Base-by-base conservation (phyloP, 495 filamentous ascomycete species). In the Tuber magnatum region DNA sequence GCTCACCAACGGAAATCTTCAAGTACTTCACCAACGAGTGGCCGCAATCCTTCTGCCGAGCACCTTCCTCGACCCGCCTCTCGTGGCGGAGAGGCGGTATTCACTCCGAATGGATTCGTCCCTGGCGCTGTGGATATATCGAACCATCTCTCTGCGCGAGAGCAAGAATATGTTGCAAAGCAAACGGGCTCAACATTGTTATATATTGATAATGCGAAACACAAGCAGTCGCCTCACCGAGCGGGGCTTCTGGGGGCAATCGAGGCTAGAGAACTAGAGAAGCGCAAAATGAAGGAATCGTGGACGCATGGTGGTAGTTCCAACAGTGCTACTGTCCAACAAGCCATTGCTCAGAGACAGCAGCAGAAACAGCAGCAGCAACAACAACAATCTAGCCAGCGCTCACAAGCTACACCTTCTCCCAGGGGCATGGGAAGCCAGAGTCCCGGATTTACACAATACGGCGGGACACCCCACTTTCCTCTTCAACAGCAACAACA, bases 81-180 rank as follows among this genome's bases (percentile, higher is more conserved):
- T 68, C 86, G 88, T 39, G 85, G 84, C 40, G 84, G 77, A 68
- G 80, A 77, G 32, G 70, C 77, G 24, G 81, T 77, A 16, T 82
- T 82, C 61, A 38, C 76, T 43, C 76, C 81, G 16, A 77, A 81
- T 38, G 81, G 81, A 38, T 79, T 82, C 39, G 74, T 82, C 73
- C 81, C 84, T 70, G 74, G 78, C 40, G 69, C 76, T 40, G 80
- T 75, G 69, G 90, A 92, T 73, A 77, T 88, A 43, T 87, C 89
- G n/a, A 86, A 86, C 3, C 88, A 91, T 73, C 88, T 97, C 32
- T 94, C 94, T 24, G 94, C 94, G n/a, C 91, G 92, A 12, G 94
- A 98, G 83, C 94, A 97, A 81, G 93, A 97, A 82, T 91, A 97
- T 81, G 90, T 98, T 42, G 92, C 94, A n/a, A 89, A 93, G 44